These are phyloP conservation scores for Apiospora malaysiana DNA, from an alignment of 2,329 filamentous ascomycete species.

Conservation along the genomic window DNA sequence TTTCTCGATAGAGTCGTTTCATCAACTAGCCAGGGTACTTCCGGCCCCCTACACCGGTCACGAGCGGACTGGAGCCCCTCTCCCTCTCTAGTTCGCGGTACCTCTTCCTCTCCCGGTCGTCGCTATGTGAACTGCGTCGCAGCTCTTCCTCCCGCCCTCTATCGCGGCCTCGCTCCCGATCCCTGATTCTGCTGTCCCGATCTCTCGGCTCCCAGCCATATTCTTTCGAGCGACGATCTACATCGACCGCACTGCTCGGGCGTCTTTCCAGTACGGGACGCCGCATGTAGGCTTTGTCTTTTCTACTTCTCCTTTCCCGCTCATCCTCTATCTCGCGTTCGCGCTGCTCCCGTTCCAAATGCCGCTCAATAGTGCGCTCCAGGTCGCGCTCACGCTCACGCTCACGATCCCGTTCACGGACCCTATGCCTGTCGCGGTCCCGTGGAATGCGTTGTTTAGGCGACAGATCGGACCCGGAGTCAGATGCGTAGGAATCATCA, in stretches of 20 bases:
- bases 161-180: conserved; percentile 36
- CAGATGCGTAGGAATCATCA: conserved; percentile 36
- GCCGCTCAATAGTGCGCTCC: conserved; percentile 32
- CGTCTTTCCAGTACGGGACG: conserved; percentile 35
- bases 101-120: conserved; percentile 35
- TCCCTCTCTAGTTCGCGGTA: conserved; percentile 33
- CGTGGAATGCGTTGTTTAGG: conserved; percentile 30
- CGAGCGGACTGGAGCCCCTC: conserved; percentile 25
- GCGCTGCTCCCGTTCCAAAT: conserved; percentile 30
- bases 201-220: conserved; percentile 33
- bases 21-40: conserved; percentile 31
- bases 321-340: conserved; percentile 29
- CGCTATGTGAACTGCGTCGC: conserved; percentile 36
- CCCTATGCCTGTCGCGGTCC: conserved; percentile 23
- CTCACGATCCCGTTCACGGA: conserved; percentile 27
- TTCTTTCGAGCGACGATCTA: conserved; percentile 35
- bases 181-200: conserved; percentile 23
- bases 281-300: conserved; percentile 34
- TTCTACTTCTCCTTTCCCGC: conserved; percentile 33
- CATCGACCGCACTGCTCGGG: conserved; percentile 40
- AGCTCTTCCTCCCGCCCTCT: conserved; percentile 40
- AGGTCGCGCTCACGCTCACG: conserved; percentile 36
- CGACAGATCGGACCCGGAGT: conserved; percentile 34
- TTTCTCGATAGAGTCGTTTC: neutral
- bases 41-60: conserved; percentile 36